These are phyloP conservation scores for Russula earlei DNA, from an alignment of 768 basidiomycete genomes.

Conservation along the genomic window DNA sequence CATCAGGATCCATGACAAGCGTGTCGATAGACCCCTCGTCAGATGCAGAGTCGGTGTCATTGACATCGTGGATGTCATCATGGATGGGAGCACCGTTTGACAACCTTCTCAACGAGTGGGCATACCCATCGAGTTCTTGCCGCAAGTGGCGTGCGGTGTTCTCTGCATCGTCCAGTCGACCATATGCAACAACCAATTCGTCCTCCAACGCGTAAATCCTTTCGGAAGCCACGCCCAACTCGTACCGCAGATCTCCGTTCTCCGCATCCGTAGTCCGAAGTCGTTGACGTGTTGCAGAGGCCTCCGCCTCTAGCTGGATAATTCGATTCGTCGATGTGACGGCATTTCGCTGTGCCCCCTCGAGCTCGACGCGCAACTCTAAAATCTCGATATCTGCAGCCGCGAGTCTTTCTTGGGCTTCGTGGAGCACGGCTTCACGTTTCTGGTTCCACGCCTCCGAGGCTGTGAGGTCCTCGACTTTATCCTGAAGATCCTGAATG, in stretches of 20 bases:
- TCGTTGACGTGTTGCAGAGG: conserved; percentile 3
- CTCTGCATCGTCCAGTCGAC: conserved; percentile 5
- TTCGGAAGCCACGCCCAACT: background rate
- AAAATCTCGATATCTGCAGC: conserved; percentile 14
- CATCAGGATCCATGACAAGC: conserved; percentile 13
- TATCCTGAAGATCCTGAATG: conserved; percentile 17
- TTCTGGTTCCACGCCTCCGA: background rate
- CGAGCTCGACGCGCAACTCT: conserved; percentile 17
- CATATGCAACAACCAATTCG: conserved; percentile 3
- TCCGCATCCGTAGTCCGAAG: conserved; percentile 4
- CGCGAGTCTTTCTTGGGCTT: conserved; percentile 15
- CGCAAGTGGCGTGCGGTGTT: conserved; percentile 3
- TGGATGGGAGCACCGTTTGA: background rate
- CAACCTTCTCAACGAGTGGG: background rate
- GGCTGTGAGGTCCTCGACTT: conserved; percentile 1
- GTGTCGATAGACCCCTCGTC: conserved; percentile 18
- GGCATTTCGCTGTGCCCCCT: conserved; percentile 17
- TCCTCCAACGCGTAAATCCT: conserved; percentile 14
- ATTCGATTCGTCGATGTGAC: conserved; percentile 19
- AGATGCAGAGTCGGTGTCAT: conserved; percentile 10
- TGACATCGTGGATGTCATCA: background rate
- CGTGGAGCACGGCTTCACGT: conserved; percentile 7
- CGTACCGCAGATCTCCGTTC: conserved; percentile 10
- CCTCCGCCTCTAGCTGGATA: conserved; percentile 18
- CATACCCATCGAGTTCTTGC: conserved; percentile 8